Evolutionary conservation across 352 stramenopile species (phyloP).

Genomic region (Phytophthora sp.): DNA sequence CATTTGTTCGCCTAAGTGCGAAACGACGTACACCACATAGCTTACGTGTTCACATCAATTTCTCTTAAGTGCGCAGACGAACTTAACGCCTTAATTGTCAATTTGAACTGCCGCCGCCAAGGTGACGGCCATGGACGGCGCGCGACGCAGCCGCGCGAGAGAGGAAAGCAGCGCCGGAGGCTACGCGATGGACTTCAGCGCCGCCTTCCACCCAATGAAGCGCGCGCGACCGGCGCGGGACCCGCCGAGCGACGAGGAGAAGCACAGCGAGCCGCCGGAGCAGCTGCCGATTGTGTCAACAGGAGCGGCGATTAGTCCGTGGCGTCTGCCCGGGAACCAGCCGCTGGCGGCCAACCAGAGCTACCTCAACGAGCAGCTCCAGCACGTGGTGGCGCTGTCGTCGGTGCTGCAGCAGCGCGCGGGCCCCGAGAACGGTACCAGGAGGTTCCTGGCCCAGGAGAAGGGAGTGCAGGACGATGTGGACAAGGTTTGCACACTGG

Average conservation of each 20-base stretch:
- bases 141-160: slow-evolving; percentile 11
- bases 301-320: slow-evolving; percentile 30
- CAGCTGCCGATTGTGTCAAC: neutral
- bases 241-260: slow-evolving; percentile 14
- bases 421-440: slow-evolving; percentile 23
- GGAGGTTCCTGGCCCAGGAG: slow-evolving; percentile 15
- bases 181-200: slow-evolving; percentile 31
- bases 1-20: neutral
- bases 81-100: slow-evolving; percentile 5
- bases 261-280: neutral
- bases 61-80: neutral
- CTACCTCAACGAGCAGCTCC: slow-evolving; percentile 74
- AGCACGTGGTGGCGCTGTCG: slow-evolving; percentile 49
- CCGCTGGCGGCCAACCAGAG: slow-evolving; percentile 49
- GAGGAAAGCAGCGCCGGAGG: slow-evolving; percentile 7
- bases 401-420: slow-evolving; percentile 5
- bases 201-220: slow-evolving; percentile 23
- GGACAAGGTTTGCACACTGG: slow-evolving; percentile 30
- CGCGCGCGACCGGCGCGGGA: slow-evolving; percentile 24
- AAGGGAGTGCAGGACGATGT: slow-evolving; percentile 24
- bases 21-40: too few relatives aligned
- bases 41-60: too few relatives aligned
- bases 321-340: slow-evolving; percentile 53
- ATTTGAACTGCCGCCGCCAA: slow-evolving; percentile 14
- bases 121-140: slow-evolving; percentile 20